Conservation (phyloP, 257 asterid species). For the Linderniella brevidens region DNA sequence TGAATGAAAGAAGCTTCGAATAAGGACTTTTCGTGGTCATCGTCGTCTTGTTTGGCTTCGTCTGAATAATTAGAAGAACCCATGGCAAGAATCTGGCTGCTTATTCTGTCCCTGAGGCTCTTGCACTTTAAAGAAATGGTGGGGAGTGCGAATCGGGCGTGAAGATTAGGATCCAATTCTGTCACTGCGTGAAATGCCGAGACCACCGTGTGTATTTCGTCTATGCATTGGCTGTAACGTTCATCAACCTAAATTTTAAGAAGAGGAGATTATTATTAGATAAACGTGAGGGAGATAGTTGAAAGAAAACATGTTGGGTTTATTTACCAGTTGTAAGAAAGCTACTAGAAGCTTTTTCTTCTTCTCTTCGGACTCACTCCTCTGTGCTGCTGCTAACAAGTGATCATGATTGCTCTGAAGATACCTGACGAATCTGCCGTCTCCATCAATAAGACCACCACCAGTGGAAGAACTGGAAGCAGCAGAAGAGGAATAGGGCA, state of each 20-base stretch:
- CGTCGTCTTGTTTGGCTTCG: neutral
- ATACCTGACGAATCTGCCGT: constrained; percentile 6
- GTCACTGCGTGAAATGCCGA: constrained; percentile 77
- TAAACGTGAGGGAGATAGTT: neutral
- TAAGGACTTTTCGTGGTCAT: constrained; percentile 30
- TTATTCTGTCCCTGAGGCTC: constrained; percentile 53
- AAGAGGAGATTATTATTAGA: too few relatives aligned
- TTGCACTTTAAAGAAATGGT: constrained; percentile 46
- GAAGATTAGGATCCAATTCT: constrained; percentile 59
- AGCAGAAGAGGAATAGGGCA: constrained; percentile 13
- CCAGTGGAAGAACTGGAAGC: constrained; percentile 12
- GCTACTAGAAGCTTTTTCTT: constrained; percentile 49
- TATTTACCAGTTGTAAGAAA: constrained; percentile 47
- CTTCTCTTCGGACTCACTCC: constrained; percentile 30
- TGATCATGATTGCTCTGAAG: constrained; percentile 12
- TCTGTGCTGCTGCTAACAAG: too few relatives aligned
- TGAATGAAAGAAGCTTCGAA: constrained; percentile 41
- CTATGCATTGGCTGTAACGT: constrained; percentile 60
- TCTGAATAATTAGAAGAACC: constrained; percentile 19
- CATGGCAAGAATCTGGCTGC: constrained; percentile 51
- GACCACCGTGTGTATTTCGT: constrained; percentile 62
- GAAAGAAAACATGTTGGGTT: constrained; percentile 4
- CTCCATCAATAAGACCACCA: constrained; percentile 13
- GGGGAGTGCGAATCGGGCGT: constrained; percentile 69
- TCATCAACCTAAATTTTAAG: constrained; percentile 46